These are phyloP conservation scores for Phytophthora litchii DNA, from an alignment of 352 stramenopile genomes.

Conservation along the genomic window DNA sequence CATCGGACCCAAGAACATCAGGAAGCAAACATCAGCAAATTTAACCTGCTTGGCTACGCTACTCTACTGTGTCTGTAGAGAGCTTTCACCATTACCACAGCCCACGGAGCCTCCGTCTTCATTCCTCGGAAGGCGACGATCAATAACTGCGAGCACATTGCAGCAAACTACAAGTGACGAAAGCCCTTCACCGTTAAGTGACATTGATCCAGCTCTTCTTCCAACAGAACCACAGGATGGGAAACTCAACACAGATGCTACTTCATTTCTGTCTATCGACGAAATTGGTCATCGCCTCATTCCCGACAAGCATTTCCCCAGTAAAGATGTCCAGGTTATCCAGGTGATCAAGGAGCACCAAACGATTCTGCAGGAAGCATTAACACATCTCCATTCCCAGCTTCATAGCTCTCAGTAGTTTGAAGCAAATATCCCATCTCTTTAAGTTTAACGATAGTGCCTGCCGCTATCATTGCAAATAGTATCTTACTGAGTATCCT, in stretches of 20 bases:
- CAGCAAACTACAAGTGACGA: conserved; percentile 3
- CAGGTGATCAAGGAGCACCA: conserved; percentile 40
- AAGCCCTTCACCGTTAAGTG: background rate
- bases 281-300: conserved; percentile 38
- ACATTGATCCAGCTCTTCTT: background rate
- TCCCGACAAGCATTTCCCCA: conserved; percentile 37
- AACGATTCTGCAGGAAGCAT: conserved; percentile 9
- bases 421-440: conserved; percentile 11
- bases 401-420: conserved; percentile 8
- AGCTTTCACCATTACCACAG: conserved; percentile 51
- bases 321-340: conserved; percentile 25
- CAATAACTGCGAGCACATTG: conserved; percentile 3
- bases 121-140: conserved; percentile 18
- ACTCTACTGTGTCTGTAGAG: conserved; percentile 52
- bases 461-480: conserved; percentile 25
- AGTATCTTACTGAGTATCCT: conserved; percentile 36
- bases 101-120: conserved; percentile 6
- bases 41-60: conserved; percentile 55
- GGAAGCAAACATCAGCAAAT: conserved; percentile 38
- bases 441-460: conserved; percentile 21
- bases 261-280: conserved; percentile 35
- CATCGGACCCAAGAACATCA: conserved; percentile 36
- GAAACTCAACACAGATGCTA: background rate
- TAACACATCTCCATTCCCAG: conserved; percentile 16
- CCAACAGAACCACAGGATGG: conserved; percentile 4